A percentile compares a stretch with the other conserved stretches of the same genome.
Evolutionary conservation across 2,329 filamentous ascomycete genomes (phyloP).

Genomic region (Sordariomycetes sp.): DNA sequence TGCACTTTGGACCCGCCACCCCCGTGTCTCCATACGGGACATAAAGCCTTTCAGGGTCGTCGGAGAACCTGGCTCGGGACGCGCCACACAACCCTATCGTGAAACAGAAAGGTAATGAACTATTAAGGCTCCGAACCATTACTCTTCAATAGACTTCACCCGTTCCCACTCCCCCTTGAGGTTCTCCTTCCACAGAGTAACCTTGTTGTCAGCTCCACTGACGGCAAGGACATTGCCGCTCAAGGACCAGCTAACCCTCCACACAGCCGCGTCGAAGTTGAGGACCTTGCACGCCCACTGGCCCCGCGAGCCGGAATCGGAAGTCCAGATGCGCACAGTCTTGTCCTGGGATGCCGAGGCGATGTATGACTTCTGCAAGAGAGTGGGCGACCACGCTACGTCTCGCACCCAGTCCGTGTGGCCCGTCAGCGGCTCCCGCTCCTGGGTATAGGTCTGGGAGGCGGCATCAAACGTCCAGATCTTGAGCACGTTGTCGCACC

Average conservation of each 20-base stretch:
- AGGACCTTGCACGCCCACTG: slow-evolving; percentile 82
- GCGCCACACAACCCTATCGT: background rate
- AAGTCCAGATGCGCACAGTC: slow-evolving; percentile 95
- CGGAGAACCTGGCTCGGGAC: background rate
- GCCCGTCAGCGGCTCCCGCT: slow-evolving; percentile 57
- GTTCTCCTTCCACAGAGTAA: slow-evolving; percentile 98
- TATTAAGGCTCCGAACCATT: slow-evolving; percentile 15
- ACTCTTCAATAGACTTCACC: slow-evolving; percentile 94
- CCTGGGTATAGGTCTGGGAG: slow-evolving; percentile 50
- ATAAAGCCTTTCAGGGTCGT: too few relatives aligned
- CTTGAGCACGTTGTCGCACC: slow-evolving; percentile 87
- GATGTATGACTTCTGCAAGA: slow-evolving; percentile 93
- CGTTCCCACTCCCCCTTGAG: slow-evolving; percentile 93
- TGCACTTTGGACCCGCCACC: too few relatives aligned
- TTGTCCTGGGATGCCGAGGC: slow-evolving; percentile 93
- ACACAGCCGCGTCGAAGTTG: slow-evolving; percentile 79
- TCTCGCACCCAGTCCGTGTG: slow-evolving; percentile 97
- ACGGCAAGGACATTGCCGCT: slow-evolving; percentile 95
- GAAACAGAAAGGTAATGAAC: background rate
- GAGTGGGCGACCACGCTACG: slow-evolving; percentile 92
- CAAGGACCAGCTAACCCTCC: slow-evolving; percentile 96
- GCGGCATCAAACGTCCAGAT: slow-evolving; percentile 74
- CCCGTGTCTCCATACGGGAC: too few relatives aligned
- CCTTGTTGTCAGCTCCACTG: slow-evolving; percentile 90
- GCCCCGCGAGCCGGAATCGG: slow-evolving; percentile 48